Base-by-base conservation (phyloP, 2,329 filamentous ascomycete genomes). In the Trichoderma afroharzianum region DNA sequence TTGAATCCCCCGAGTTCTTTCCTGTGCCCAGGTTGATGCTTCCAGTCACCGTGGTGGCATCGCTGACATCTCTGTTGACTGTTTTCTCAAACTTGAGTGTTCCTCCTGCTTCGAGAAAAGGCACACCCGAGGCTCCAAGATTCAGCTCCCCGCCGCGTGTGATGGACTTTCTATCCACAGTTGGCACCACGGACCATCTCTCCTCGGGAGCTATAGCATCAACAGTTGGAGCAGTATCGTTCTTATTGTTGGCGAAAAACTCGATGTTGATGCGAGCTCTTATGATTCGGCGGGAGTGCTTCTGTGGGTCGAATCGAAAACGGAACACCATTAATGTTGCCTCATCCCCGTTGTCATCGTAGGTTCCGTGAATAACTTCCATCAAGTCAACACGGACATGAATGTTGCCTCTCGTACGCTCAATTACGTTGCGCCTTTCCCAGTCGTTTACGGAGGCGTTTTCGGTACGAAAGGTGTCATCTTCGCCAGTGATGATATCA, bases 311-410 rank as follows among this genome's bases (percentile, higher is more conserved):
- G 30, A 68, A 59, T 3, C 53, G 64, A 6, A 68, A 58, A 12
- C 64, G 64, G 24, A 68, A 58, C 11, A 68, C 64, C 64, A 68
- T 43, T 5, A 68, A 39, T n/a, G 64, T 68, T 58, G 64, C 53
- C 32, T 58, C 53, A 9, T 68, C 63, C 3, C 30, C 32, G 9
- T 28, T 21, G 1, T 58, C 12, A 0, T 43, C 50, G 8, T 58
- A 58, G 12, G 64, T 68, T 43, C 64, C 64, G n/a, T 68, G 64
- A 5, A 26, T 58, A 14, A 68, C 64, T 3, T 68, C 64, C 50
- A 68, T 39, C 47, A 68, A 18, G 1, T 68, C 64, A 24, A 68
- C n/a, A 6, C 64, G 47, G 2, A 21, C 32, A n/a, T 58, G 50
- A 33, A 68, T 68, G 12, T 39, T 57, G 50, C 63, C 63, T 39